phyloP scores from a whole-genome alignment of 2,329 filamentous ascomycete species.

The Pyrenophora seminiperda region DNA sequence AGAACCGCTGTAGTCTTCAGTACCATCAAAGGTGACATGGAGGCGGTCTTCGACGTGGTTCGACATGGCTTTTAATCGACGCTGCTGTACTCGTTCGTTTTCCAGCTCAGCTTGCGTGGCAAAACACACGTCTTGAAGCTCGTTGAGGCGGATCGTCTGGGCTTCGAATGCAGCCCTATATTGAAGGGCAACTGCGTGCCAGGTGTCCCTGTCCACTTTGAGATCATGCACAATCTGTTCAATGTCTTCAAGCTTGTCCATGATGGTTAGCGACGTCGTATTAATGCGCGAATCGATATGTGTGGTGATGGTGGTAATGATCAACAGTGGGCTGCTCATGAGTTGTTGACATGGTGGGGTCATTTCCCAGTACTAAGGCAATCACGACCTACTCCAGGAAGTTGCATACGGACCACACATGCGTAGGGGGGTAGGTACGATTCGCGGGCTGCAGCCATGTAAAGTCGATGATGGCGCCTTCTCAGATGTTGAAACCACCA shows the following conservation, averaged over 20 bases:
- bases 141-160: constrained; percentile 28
- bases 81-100: constrained; percentile 33
- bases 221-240: constrained; percentile 25
- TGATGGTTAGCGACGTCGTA: constrained; percentile 18
- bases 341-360: neutral
- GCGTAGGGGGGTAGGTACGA: neutral
- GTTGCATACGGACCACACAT: neutral
- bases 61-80: constrained; percentile 12
- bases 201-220: constrained; percentile 39
- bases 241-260: constrained; percentile 20
- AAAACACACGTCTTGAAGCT: constrained; percentile 37
- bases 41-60: neutral
- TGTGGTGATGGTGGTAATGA: neutral
- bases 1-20: neutral
- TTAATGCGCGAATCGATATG: constrained; percentile 22
- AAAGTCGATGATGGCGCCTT: neutral
- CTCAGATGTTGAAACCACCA: constrained; percentile 59
- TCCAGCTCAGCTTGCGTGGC: constrained; percentile 42
- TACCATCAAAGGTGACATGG: constrained; percentile 7
- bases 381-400: neutral
- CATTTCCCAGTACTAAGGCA: neutral
- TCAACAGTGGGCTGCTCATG: neutral
- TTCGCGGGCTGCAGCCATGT: neutral
- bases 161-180: constrained; percentile 38
- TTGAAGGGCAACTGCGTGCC: constrained; percentile 32